Conservation (phyloP, 306 rosid genomes). For the Styphnolobium japonicum region DNA sequence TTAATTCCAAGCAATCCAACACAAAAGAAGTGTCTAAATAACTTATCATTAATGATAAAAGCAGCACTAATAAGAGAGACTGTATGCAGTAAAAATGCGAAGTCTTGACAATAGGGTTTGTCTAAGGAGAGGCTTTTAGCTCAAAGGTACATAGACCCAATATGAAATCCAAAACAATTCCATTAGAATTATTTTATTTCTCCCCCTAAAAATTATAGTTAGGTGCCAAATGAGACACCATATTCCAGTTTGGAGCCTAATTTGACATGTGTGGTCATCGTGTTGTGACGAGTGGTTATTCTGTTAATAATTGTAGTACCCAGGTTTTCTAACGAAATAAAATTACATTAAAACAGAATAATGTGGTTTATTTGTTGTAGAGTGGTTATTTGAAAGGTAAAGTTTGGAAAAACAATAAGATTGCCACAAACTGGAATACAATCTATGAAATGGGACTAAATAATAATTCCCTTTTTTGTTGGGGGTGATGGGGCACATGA, state of each 20-base stretch:
- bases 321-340: not conserved
- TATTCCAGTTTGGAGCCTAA: not conserved
- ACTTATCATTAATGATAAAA: not conserved
- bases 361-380: not conserved
- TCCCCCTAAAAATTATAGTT: too few relatives aligned
- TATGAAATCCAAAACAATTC: not conserved
- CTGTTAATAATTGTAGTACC: not conserved
- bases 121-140: not conserved
- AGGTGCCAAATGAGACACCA: too few relatives aligned
- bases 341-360: not conserved
- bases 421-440: not conserved
- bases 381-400: not conserved
- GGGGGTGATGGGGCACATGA: not conserved
- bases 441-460: not conserved
- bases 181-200: not conserved
- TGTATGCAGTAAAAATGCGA: not conserved
- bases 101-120: not conserved
- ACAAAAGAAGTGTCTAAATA: not conserved
- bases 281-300: not conserved
- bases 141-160: not conserved
- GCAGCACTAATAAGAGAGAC: not conserved
- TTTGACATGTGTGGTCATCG: not conserved
- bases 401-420: not conserved
- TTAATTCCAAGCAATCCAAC: not conserved
- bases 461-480: constrained; percentile 6